Evolutionary conservation across 2,329 filamentous ascomycete species (phyloP), one percentile per base, ranked within the genome.

Genomic region (Rutstroemia sp.): DNA sequence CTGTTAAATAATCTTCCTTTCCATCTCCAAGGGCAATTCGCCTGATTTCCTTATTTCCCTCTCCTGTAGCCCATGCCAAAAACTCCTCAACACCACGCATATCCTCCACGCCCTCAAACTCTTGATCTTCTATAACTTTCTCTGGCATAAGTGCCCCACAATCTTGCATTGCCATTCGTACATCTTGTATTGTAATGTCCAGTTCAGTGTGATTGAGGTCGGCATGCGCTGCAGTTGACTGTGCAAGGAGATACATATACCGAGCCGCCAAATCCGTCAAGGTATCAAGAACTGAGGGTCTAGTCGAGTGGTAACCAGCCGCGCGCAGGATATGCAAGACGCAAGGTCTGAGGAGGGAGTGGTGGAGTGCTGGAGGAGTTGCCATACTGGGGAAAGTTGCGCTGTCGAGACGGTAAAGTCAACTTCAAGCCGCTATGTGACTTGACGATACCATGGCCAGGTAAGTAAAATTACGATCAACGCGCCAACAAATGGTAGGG

Each of bases 261-360:
- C 88, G 84, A 45, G 86, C 88, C 0, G 90, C 86, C 7, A 97
- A 79, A 71, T 96, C 91, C 14, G 90, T 88, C n/a, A 96, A 72
- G 9, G 88, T 86, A 73, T 97, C 92, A 57, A 96, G 78, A 6
- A 95, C 91, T 3, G 87, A 86, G 2, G 89, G 86, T 54, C 84
- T 84, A 51, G 90, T 88, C 44, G 86, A 80, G 70, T 95, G 89
- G 74, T 95, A 97, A 69, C 92, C 92, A 23, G 90, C 87, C 30
- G 92, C 89, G 68, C 92, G 90, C 51, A 97, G 83, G 66, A 95
- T 92, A 73, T 96, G 91, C 57, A 97, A 83, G 59, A 96, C 83
- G 48, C 86, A 86, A 2, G 92, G 92, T 44, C 91, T 89, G 57
- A 97, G 79, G 61, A 96, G 85, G 59, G 88, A 86, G 72, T 89